Base-by-base conservation (phyloP, 2,329 filamentous ascomycete genomes). In the Fusarium heterosporum region DNA sequence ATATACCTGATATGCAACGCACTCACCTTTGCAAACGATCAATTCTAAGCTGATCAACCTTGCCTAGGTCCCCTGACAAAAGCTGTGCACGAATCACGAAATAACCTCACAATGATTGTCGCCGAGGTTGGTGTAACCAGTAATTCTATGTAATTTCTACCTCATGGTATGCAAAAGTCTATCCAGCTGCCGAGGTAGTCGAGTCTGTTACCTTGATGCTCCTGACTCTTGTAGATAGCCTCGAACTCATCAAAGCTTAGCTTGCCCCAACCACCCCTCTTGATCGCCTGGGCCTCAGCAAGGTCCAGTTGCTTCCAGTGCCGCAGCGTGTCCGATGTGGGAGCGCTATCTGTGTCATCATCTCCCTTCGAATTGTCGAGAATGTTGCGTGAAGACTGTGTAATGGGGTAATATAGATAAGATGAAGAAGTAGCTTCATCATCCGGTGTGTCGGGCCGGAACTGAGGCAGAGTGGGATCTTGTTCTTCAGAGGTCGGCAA, bases 101-200 rank as follows among this genome's bases (percentile, higher is more conserved):
- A 34, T 34, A 14, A 16, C 14, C 6, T n/a, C 8, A 29, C 28
- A 29, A 29, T 34, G 32, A 16, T 16, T 34, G 32, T 16, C 12
- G 22, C 39, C 29, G 16, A 38, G 14, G 22, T 17, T 25, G 51
- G 32, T 14, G 10, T 53, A 29, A 19, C 36, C 38, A 25, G 19
- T 11, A 46, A 16, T 36, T 51, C 34, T 10, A 36, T 39, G 28
- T 28, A 14, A 22, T 43, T 39, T 30, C 12, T 10, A 19, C 39
- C 29, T 76, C 82, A 88, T 14, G 87, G 88, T 68, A 90, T 89
- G 76, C 88, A 90, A 75, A 90, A 89, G 75, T 97, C 94, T 77
- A 97, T 92, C 95, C 95, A 98, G 72, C 88, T 92, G 61, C 92
- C 92, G 45, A 97, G 83, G 77, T 97, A 95, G 69, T 92, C 91